These are phyloP conservation scores for Lichina pygmaea DNA, from an alignment of 495 filamentous ascomycete genomes.

Conservation along the genomic window DNA sequence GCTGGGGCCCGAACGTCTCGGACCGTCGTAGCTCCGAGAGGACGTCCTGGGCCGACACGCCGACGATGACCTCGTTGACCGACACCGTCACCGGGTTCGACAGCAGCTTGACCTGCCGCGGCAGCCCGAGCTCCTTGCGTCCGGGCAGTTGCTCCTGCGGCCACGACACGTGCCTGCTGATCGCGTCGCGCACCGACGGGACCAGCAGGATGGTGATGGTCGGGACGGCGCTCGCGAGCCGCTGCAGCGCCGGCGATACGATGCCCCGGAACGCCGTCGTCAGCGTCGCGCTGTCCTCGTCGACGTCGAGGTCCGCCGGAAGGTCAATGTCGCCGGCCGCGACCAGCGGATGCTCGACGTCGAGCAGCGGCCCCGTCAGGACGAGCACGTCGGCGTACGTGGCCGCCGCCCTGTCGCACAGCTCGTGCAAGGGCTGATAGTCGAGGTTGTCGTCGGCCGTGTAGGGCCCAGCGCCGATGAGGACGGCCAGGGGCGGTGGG, in stretches of 20 bases:
- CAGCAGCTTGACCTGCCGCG: slow-evolving; percentile 46
- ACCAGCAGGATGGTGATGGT: slow-evolving; percentile 56
- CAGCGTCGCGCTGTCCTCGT: slow-evolving; percentile 55
- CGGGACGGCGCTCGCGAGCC: slow-evolving; percentile 38
- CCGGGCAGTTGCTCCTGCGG: slow-evolving; percentile 53
- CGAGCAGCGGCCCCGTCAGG: slow-evolving; percentile 67
- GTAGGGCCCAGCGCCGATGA: slow-evolving; percentile 68
- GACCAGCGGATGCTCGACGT: slow-evolving; percentile 73
- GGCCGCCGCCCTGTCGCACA: slow-evolving; percentile 52
- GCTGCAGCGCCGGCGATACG: slow-evolving; percentile 37
- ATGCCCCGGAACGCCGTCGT: slow-evolving; percentile 58
- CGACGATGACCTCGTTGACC: slow-evolving; percentile 61
- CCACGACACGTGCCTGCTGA: slow-evolving; percentile 65
- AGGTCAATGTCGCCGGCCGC: slow-evolving; percentile 76
- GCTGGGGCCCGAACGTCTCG: slow-evolving; percentile 35
- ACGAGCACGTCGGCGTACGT: slow-evolving; percentile 55
- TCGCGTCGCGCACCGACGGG: slow-evolving; percentile 63
- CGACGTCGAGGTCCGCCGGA: slow-evolving; percentile 37
- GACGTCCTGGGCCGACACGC: slow-evolving; percentile 58
- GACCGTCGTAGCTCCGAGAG: slow-evolving; percentile 54
- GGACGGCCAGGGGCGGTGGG: slow-evolving; percentile 36
- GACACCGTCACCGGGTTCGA: slow-evolving; percentile 71
- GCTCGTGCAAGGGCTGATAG: slow-evolving; percentile 59
- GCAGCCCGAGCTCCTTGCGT: slow-evolving; percentile 42
- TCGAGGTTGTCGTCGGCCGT: slow-evolving; percentile 73